Evolutionary conservation across 2,329 filamentous ascomycete species (phyloP), one percentile per base, ranked within the genome.

Genomic region (Sporothrix phasma): DNA sequence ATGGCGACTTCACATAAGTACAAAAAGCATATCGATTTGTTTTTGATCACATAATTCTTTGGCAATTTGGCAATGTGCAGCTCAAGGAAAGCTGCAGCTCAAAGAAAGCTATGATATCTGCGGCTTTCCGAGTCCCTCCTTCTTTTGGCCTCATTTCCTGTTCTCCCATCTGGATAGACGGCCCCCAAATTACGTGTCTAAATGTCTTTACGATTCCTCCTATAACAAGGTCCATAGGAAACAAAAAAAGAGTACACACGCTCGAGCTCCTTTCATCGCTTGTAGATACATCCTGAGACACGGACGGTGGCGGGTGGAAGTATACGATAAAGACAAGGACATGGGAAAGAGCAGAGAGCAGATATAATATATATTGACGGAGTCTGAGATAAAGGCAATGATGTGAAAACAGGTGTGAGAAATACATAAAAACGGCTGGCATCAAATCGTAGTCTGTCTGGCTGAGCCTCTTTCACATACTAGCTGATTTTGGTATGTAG

Each of bases 401-500:
- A 31, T 6, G 29, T n/a, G 17, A 39, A 56, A 39, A 10, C 29
- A 19, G 5, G 11, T 8, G 3, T 13, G 19, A 17, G 24, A 37
- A 13, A 22, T 37, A 24, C n/a, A n/a, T n/a, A 54, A 53, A n/a
- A 39, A 37, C 51, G 51, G 24, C 31, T 39, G 31, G 51, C 51
- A 56, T 56, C 51, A 56, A 56, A 39, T 56, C 51, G 31, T 56
- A 24, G 37, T 56, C 39, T 39, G 51, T 39, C n/a, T 56, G 51
- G 51, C 51, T 56, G 31, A 6, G 31, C 31, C 51, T 39, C 49
- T 37, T 19, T 29, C 51, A 37, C 51, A 56, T 56, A 56, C 11
- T 19, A 56, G 31, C 51, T 31, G 31, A 22, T n/a, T 56, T n/a
- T 56, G 51, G 5, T 22, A 56, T 56, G 31, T 31, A 56, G 34